These are phyloP conservation scores for Metschnikowia gelsemii DNA, from an alignment of 805 yeast species.

Conservation along the genomic window DNA sequence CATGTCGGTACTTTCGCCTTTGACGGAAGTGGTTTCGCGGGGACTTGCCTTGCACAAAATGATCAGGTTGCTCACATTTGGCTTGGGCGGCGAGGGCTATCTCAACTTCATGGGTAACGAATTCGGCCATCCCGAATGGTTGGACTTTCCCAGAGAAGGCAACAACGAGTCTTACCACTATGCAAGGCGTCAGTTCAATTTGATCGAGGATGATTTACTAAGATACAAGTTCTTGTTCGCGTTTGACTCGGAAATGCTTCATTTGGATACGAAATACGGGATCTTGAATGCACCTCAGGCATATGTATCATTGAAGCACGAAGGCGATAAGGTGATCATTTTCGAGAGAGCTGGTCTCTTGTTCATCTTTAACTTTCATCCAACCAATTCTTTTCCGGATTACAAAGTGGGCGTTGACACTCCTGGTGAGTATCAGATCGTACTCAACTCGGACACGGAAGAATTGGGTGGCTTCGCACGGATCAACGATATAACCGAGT, in stretches of 20 bases:
- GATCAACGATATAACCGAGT: slow-evolving; percentile 38
- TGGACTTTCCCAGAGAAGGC: slow-evolving; percentile 92
- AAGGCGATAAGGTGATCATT: slow-evolving; percentile 82
- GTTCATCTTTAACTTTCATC: slow-evolving; percentile 89
- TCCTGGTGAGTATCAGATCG: slow-evolving; percentile 73
- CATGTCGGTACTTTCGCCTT: slow-evolving; percentile 75
- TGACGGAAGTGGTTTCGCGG: slow-evolving; percentile 79
- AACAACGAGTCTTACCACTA: slow-evolving; percentile 87
- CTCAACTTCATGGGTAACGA: slow-evolving; percentile 96
- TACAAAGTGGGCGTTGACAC: slow-evolving; percentile 87
- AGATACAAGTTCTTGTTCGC: slow-evolving; percentile 74
- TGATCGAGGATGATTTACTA: slow-evolving; percentile 74
- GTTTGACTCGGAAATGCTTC: slow-evolving; percentile 88
- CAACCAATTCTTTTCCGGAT: slow-evolving; percentile 76
- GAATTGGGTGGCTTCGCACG: slow-evolving; percentile 82
- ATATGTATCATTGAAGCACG: slow-evolving; percentile 84
- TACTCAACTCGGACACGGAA: slow-evolving; percentile 69
- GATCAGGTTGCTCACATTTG: slow-evolving; percentile 82
- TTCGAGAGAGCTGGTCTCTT: slow-evolving; percentile 85
- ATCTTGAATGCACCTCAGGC: slow-evolving; percentile 74
- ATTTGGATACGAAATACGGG: slow-evolving; percentile 63
- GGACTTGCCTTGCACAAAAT: slow-evolving; percentile 89
- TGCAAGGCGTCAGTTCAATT: slow-evolving; percentile 92
- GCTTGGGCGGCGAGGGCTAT: slow-evolving; percentile 96
- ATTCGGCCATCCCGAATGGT: slow-evolving; percentile 99